Conservation (phyloP, 1,139 yeast species). For the Suzukiozyma palmioleophila region DNA sequence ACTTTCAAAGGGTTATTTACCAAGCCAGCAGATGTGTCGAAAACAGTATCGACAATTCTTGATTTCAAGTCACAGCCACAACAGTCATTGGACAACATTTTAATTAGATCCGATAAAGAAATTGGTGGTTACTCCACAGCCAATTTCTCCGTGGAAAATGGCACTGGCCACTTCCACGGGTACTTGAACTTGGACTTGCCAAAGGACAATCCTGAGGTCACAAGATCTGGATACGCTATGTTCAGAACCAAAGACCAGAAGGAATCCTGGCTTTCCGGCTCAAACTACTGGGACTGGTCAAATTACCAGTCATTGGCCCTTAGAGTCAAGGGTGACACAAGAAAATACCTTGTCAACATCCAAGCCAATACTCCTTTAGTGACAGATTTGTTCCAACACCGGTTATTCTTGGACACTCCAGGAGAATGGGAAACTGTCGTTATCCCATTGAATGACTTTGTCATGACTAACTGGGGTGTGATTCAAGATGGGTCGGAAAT, state of each 20-base stretch:
- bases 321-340: conserved; percentile 69
- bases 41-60: conserved; percentile 41
- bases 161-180: conserved; percentile 64
- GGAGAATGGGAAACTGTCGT: conserved; percentile 85
- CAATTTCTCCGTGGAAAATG: conserved; percentile 37
- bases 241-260: conserved; percentile 68
- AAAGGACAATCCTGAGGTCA: conserved; percentile 60
- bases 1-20: conserved; percentile 35
- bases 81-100: conserved; percentile 38
- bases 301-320: conserved; percentile 55
- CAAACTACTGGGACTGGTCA: conserved; percentile 62
- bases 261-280: conserved; percentile 45
- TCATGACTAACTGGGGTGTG: conserved; percentile 78
- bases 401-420: conserved; percentile 67
- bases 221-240: conserved; percentile 83
- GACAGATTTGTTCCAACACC: conserved; percentile 79
- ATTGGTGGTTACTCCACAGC: conserved; percentile 77
- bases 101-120: conserved; percentile 67
- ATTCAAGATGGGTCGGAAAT: conserved; percentile 64
- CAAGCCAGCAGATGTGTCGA: conserved; percentile 25
- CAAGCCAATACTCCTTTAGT: conserved; percentile 77
- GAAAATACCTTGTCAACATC: conserved; percentile 74
- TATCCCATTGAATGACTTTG: conserved; percentile 73
- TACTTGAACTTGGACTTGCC: conserved; percentile 73
- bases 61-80: conserved; percentile 50